phyloP scores from a whole-genome alignment of 495 filamentous ascomycete species.

The Cryomyces minteri region DNA sequence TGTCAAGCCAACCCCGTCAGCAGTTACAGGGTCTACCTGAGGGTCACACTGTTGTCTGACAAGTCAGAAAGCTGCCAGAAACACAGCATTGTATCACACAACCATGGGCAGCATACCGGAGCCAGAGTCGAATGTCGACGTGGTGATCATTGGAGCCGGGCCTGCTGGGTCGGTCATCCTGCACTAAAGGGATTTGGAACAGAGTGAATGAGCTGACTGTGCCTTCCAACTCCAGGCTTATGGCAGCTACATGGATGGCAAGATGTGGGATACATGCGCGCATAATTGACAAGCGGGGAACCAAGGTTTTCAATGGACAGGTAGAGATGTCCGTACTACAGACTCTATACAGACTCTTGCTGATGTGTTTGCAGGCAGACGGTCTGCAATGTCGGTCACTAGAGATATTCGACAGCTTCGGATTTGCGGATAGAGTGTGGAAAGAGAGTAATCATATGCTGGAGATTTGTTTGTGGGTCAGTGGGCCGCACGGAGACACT shows the following conservation, averaged over 20 bases:
- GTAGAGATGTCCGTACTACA: no score
- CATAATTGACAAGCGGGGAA: conserved; percentile 41
- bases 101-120: no score
- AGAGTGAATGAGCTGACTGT: no score
- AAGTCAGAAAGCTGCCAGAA: no score
- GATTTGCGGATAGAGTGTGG: conserved; percentile 38
- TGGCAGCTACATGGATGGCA: conserved; percentile 45
- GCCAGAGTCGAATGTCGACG: neutral
- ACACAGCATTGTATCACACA: no score
- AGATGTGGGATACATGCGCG: conserved; percentile 37
- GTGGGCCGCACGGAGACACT: neutral
- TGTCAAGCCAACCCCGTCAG: no score
- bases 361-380: conserved; percentile 29
- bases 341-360: no score
- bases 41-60: no score
- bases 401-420: conserved; percentile 50
- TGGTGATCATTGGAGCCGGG: neutral
- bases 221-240: conserved; percentile 20
- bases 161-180: neutral
- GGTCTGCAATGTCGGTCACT: conserved; percentile 38
- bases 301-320: conserved; percentile 29
- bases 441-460: conserved; percentile 39
- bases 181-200: no score
- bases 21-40: no score
- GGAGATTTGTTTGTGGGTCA: conserved; percentile 20